Evolutionary conservation across 257 asterid species (phyloP), one percentile per base, ranked within the genome.

Genomic region (Solanum chaucha): DNA sequence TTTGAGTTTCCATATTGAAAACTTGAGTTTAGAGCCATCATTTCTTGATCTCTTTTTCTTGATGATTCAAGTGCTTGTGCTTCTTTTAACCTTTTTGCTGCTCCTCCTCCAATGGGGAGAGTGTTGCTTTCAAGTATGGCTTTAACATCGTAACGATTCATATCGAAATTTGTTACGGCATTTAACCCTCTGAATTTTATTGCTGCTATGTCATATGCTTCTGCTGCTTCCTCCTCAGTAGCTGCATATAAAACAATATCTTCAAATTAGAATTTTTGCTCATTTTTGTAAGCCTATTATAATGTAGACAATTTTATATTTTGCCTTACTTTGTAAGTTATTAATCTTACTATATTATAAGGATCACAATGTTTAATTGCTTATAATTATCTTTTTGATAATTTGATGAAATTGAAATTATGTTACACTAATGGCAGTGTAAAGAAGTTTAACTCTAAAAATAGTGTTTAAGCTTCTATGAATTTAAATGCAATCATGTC

Each of bases 181-280:
- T 85, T 95, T 1, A 95, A 95, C 5, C 98, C 98, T 44, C 98
- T 85, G 93, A 96, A 96, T 80, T 96, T 96, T 83, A 96, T 93
- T 9, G 98, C 98, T 5, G 99, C 99, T 1, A 96, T 90, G 89
- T 96, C 99, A 80, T 96, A 96, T 8, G 99, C 99, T 86, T 96
- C 99, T 3, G 99, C 99, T 0, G 99, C 99, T 93, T 96, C 99
- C 73, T 95, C 99, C 86, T 95, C 98, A 0, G 98, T 96, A 89
- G 97, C 98, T 96, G 88, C 46, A 58, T 44, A 15, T 35, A 44
- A 22, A 68, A 59, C n/a, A 40, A 40, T 35, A 30, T 58, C 61
- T 32, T 58, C 3, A 26, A 44, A 80, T 46, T 80, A 46, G 2
- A 15, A 14, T 46, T 61, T 41, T 22, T 55, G 13, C 34, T 12